phyloP scores from a whole-genome alignment of 2,329 filamentous ascomycete genomes.

The Neocatenulostroma microsporum region DNA sequence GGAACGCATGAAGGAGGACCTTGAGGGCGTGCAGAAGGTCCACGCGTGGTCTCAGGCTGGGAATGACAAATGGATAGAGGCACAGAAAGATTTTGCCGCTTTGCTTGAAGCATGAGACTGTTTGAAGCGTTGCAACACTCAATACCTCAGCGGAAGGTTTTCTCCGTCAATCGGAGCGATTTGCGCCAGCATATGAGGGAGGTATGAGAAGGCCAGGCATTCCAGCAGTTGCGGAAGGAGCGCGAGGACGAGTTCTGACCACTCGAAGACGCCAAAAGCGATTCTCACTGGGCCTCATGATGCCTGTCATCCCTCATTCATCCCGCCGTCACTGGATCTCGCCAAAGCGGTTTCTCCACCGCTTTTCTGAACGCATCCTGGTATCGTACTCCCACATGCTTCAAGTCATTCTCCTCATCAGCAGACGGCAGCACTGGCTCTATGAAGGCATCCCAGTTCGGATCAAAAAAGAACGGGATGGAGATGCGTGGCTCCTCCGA shows the following conservation, averaged over 20 bases:
- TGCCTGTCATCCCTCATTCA: no score
- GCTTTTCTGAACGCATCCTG: neutral
- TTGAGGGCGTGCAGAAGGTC: conserved; percentile 3
- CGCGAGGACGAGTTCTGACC: no score
- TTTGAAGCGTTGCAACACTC: no score
- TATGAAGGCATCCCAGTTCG: conserved; percentile 3
- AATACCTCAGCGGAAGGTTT: no score
- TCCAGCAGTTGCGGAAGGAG: no score
- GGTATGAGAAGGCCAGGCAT: no score
- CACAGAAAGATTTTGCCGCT: neutral
- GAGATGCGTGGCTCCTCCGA: neutral
- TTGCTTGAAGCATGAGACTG: neutral
- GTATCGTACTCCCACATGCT: neutral
- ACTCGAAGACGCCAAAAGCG: no score
- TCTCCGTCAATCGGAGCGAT: no score
- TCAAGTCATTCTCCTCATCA: neutral
- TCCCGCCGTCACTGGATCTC: no score
- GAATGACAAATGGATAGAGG: neutral
- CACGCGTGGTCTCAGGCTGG: neutral
- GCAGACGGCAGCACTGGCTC: neutral
- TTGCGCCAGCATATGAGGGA: no score
- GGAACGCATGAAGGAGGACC: conserved; percentile 37
- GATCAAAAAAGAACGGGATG: conserved; percentile 3
- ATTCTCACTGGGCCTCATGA: no score
- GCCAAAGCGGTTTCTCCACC: neutral